A percentile compares a stretch with the other conserved stretches of the same genome.
phyloP scores from a whole-genome alignment of 805 yeast genomes.

The Naumovozyma dairenensis region DNA sequence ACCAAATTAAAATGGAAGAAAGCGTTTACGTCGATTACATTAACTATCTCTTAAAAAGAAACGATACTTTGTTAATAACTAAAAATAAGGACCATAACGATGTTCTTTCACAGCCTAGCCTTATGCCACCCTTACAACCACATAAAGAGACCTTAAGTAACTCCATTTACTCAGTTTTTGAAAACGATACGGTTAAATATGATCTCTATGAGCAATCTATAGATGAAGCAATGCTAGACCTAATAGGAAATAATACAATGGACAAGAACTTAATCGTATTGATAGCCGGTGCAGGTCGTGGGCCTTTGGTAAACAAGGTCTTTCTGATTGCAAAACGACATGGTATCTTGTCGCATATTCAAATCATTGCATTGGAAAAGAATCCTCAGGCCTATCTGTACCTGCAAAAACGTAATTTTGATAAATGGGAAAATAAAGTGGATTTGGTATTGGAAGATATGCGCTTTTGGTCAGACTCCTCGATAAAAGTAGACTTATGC shows the following conservation, averaged over 20 bases:
- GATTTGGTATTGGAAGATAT: slow-evolving; percentile 49
- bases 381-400: slow-evolving; percentile 50
- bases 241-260: slow-evolving; percentile 13
- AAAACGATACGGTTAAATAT: slow-evolving; percentile 62
- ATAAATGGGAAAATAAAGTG: slow-evolving; percentile 45
- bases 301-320: slow-evolving; percentile 59
- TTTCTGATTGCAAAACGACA: slow-evolving; percentile 34
- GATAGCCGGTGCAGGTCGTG: slow-evolving; percentile 83
- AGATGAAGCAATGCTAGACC: slow-evolving; percentile 38
- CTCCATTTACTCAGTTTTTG: slow-evolving; percentile 58
- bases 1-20: slow-evolving; percentile 29
- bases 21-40: slow-evolving; percentile 35
- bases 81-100: not conserved
- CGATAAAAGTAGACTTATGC: slow-evolving; percentile 42
- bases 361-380: slow-evolving; percentile 61
- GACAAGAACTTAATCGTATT: slow-evolving; percentile 33
- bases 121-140: slow-evolving; percentile 64
- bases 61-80: slow-evolving; percentile 15
- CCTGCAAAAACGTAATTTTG: slow-evolving; percentile 39
- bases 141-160: slow-evolving; percentile 45
- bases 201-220: slow-evolving; percentile 58
- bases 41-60: slow-evolving; percentile 33
- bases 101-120: slow-evolving; percentile 10
- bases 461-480: slow-evolving; percentile 38
- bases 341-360: slow-evolving; percentile 14